Percentiles rank a stretch among this genome's conserved stretches.
Evolutionary conservation across 2,329 filamentous ascomycete species (phyloP).

Genomic region (Sclerotinia sclerotiorum): DNA sequence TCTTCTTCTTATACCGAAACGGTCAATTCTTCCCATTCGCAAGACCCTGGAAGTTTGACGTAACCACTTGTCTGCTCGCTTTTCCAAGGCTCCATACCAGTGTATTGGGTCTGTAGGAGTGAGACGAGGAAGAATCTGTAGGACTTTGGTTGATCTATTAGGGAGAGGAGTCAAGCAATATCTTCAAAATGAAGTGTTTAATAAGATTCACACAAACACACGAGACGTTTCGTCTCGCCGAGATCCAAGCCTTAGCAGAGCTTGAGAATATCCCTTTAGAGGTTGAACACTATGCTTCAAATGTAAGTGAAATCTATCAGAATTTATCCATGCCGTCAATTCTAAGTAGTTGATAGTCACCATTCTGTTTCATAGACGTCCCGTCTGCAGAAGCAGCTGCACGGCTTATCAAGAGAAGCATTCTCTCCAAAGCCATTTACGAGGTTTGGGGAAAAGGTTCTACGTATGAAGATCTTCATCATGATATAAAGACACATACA

Average conservation of each 20-base stretch:
- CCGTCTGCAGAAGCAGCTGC: constrained; percentile 63
- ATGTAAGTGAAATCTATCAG: constrained; percentile 54
- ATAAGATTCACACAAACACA: constrained; percentile 88
- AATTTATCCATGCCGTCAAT: constrained; percentile 28
- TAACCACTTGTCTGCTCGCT: background rate
- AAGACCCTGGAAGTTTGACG: background rate
- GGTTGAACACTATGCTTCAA: constrained; percentile 70
- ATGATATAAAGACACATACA: constrained; percentile 59
- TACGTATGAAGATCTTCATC: constrained; percentile 68
- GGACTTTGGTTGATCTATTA: too few relatives aligned
- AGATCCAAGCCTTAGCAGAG: constrained; percentile 77
- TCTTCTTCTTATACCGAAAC: background rate
- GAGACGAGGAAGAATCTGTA: too few relatives aligned
- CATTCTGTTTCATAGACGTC: constrained; percentile 77
- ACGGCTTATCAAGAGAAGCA: constrained; percentile 69
- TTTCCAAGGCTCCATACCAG: constrained; percentile 2
- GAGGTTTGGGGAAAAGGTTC: constrained; percentile 81
- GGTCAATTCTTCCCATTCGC: background rate
- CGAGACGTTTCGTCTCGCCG: constrained; percentile 84
- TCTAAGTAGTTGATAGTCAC: constrained; percentile 58
- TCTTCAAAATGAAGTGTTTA: constrained; percentile 66
- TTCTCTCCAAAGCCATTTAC: constrained; percentile 80
- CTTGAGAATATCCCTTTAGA: constrained; percentile 66
- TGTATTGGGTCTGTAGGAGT: background rate
- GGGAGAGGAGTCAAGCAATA: background rate